Conservation (phyloP, 345 rosid species). For the Cardamine occulta region DNA sequence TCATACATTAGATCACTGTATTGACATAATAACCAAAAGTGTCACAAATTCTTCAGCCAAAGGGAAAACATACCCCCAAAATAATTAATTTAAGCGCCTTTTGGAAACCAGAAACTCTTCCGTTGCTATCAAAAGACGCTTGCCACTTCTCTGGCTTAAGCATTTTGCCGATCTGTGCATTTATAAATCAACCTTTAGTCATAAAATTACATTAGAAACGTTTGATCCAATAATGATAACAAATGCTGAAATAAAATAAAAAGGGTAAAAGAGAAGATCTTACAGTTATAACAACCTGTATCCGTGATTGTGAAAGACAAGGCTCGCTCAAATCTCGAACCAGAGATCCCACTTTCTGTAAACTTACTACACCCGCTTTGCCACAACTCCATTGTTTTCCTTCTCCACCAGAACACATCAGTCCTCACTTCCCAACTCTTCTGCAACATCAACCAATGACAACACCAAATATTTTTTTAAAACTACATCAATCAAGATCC, state of each 20-base stretch:
- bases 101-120: slow-evolving; percentile 76
- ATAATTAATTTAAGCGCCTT: slow-evolving; percentile 76
- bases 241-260: background rate
- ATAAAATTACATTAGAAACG: background rate
- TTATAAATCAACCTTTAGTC: slow-evolving; percentile 11
- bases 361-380: slow-evolving; percentile 60
- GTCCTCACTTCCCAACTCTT: slow-evolving; percentile 43
- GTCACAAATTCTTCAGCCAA: background rate
- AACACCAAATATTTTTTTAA: slow-evolving; percentile 1
- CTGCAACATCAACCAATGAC: slow-evolving; percentile 39
- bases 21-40: background rate
- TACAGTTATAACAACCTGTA: slow-evolving; percentile 74
- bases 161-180: slow-evolving; percentile 71
- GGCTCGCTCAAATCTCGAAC: slow-evolving; percentile 87
- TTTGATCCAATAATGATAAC: background rate
- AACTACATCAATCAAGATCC: slow-evolving; percentile 3
- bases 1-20: slow-evolving; percentile 18
- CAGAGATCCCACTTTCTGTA: slow-evolving; percentile 71
- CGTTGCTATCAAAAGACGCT: slow-evolving; percentile 70
- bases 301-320: slow-evolving; percentile 70
- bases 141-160: slow-evolving; percentile 95
- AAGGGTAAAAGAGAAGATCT: slow-evolving; percentile 41
- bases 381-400: slow-evolving; percentile 76
- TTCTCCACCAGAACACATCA: slow-evolving; percentile 69
- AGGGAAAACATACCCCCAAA: slow-evolving; percentile 69